Base-by-base conservation (phyloP, 2,329 filamentous ascomycete genomes). In the Fusarium humuli region DNA sequence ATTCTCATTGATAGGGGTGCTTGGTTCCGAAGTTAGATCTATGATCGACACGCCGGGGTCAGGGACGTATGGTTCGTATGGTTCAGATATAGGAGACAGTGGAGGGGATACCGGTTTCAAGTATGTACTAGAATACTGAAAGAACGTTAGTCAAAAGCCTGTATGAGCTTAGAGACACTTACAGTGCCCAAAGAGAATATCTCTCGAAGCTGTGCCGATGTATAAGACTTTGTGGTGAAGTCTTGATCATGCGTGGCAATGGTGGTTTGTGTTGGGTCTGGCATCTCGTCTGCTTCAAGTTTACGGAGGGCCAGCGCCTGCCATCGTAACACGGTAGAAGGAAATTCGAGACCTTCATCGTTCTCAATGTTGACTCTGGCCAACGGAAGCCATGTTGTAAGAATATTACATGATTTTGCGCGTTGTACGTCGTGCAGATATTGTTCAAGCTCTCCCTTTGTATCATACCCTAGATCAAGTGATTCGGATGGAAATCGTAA, bases 381-480 rank as follows among this genome's bases (percentile, higher is more conserved):
- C 1, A 81, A 53, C 14, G 79, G 79, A 13, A 81, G 73, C 77
- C 78, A 81, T 41, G 75, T 59, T 0, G 42, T 41, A 6, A 69
- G 50, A 6, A 79, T 53, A 46, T 73, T 62, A 55, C 73, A 71
- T 23, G 56, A 57, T 16, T 30, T 55, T 55, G 71, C 73, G 16
- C 49, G 20, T 7, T 45, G 55, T 23, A 79, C 57, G 8, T 69
- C 57, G 3, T 40, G 22, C 18, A 69, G 16, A 48, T 78, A 73
- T 20, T 75, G 58, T 25, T 65, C 58, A 13, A 71, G 7, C 47
- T 80, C 77, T 7, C 49, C 58, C 6, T 63, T 59, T 8, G 61
- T 60, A 42, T 72, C 45, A 23, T 70, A 69, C 1, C 70, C 77
- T 16, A 75, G 41, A 61, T 77, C 75, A 6, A 79, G 50, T 6